Conservation (phyloP, 163 green algal genomes). For the Chloromonas sp. region DNA sequence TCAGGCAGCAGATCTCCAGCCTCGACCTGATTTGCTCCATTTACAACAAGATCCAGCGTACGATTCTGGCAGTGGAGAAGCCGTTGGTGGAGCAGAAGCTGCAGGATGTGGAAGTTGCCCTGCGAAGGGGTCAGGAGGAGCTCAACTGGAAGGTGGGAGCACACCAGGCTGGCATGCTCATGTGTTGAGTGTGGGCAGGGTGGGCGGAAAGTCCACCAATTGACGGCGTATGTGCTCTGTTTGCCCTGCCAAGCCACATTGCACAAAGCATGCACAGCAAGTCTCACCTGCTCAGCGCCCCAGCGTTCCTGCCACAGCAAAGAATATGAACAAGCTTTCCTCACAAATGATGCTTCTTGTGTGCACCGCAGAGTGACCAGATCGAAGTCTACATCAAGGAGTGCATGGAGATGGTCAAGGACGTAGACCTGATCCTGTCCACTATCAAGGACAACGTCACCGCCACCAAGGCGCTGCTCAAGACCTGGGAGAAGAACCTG, state of each 20-base stretch:
- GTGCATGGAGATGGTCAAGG: slow-evolving; percentile 61
- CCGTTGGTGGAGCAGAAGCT: slow-evolving; percentile 78
- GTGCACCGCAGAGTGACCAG: slow-evolving; percentile 43
- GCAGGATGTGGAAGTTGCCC: slow-evolving; percentile 47
- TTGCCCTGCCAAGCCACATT: too few species aligned
- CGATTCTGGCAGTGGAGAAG: slow-evolving; percentile 73
- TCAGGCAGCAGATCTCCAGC: slow-evolving; percentile 72
- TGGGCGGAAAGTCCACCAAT: too few species aligned
- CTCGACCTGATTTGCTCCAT: slow-evolving; percentile 73
- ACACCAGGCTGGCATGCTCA: too few species aligned
- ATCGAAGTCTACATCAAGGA: slow-evolving; percentile 77
- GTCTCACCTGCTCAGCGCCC: too few species aligned
- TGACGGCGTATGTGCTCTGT: too few species aligned
- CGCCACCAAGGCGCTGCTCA: slow-evolving; percentile 36
- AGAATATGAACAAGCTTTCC: too few species aligned
- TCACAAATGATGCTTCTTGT: too few species aligned
- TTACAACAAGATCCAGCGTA: slow-evolving; percentile 57
- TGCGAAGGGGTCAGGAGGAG: slow-evolving; percentile 60
- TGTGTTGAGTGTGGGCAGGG: too few species aligned
- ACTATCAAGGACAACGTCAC: slow-evolving; percentile 76
- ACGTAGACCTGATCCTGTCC: slow-evolving; percentile 60
- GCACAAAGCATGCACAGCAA: too few species aligned
- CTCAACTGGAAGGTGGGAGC: slow-evolving; percentile 32
- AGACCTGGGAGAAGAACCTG: slow-evolving; percentile 53
- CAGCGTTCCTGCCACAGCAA: too few species aligned